Conservation (phyloP, 164 flowering plant species). For the Akebia trifoliata region DNA sequence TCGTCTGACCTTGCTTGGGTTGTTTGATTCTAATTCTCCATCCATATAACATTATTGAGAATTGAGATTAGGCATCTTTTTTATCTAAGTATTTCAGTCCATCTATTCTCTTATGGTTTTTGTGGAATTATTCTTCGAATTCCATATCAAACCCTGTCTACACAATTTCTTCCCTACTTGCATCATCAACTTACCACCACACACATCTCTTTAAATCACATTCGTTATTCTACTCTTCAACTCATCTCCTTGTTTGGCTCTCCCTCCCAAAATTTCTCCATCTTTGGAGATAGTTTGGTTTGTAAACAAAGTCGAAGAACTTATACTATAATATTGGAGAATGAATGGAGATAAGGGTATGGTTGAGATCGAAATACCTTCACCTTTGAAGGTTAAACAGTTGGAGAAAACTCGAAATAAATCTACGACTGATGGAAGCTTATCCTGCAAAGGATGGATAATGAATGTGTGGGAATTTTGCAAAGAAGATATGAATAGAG, state of each 20-base stretch:
- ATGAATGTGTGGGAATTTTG: constrained; percentile 47
- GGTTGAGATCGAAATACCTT: constrained; percentile 18
- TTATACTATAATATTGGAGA: constrained; percentile 21
- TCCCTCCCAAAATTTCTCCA: too few species aligned
- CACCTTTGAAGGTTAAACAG: neutral
- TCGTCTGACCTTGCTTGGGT: too few species aligned
- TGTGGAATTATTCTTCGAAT: constrained; percentile 23
- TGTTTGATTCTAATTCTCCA: constrained; percentile 52
- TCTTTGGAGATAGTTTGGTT: too few species aligned
- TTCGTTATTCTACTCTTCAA: neutral
- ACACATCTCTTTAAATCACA: neutral
- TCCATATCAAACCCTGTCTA: constrained; percentile 26
- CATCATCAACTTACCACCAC: constrained; percentile 9
- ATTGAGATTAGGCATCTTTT: constrained; percentile 54
- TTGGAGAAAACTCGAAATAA: constrained; percentile 14
- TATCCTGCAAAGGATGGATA: constrained; percentile 31
- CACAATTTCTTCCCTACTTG: constrained; percentile 33
- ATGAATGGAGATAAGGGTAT: constrained; percentile 64
- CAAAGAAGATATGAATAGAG: constrained; percentile 63
- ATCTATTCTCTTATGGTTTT: constrained; percentile 7
- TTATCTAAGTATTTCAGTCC: constrained; percentile 25
- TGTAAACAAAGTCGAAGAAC: neutral
- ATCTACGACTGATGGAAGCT: constrained; percentile 7
- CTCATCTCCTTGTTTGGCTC: too few species aligned
- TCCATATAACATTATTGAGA: constrained; percentile 48